These are phyloP conservation scores for Aureobasidium sp. DNA, from an alignment of 2,329 filamentous ascomycete genomes.

Conservation along the genomic window DNA sequence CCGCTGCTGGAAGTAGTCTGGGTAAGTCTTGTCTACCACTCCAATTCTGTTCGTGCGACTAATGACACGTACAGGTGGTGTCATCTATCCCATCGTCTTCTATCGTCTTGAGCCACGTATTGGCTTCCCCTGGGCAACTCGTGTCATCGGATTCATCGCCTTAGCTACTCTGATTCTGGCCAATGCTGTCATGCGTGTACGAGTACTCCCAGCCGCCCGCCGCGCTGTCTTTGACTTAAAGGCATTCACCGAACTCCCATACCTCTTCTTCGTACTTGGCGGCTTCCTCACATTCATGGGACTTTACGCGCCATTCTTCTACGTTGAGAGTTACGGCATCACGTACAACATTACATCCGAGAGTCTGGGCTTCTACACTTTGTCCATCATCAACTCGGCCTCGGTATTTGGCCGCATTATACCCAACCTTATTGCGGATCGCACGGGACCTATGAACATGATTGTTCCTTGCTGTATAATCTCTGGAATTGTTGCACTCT, in stretches of 20 bases:
- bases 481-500: slow-evolving; percentile 32
- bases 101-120: slow-evolving; percentile 48
- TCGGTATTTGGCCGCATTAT: slow-evolving; percentile 37
- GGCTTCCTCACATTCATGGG: slow-evolving; percentile 39
- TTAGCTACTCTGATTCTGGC: slow-evolving; percentile 38
- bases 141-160: slow-evolving; percentile 45
- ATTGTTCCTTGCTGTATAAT: slow-evolving; percentile 35
- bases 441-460: slow-evolving; percentile 38
- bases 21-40: slow-evolving; percentile 20
- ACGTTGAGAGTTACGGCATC: slow-evolving; percentile 52
- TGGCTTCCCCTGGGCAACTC: slow-evolving; percentile 58
- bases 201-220: slow-evolving; percentile 34
- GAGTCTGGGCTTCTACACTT: slow-evolving; percentile 55
- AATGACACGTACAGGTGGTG: slow-evolving; percentile 32
- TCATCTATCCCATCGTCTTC: slow-evolving; percentile 51
- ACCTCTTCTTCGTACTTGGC: slow-evolving; percentile 33
- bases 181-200: slow-evolving; percentile 33
- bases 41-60: not conserved
- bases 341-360: slow-evolving; percentile 41
- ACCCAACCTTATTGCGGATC: slow-evolving; percentile 36
- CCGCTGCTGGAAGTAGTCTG: slow-evolving; percentile 49
- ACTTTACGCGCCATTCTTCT: slow-evolving; percentile 42
- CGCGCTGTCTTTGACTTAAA: slow-evolving; percentile 36
- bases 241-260: slow-evolving; percentile 35
- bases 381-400: slow-evolving; percentile 59